Percentiles rank a stretch among this genome's conserved stretches.
phyloP scores from a whole-genome alignment of 768 basidiomycete genomes.

The Tricholoma saponaceum region DNA sequence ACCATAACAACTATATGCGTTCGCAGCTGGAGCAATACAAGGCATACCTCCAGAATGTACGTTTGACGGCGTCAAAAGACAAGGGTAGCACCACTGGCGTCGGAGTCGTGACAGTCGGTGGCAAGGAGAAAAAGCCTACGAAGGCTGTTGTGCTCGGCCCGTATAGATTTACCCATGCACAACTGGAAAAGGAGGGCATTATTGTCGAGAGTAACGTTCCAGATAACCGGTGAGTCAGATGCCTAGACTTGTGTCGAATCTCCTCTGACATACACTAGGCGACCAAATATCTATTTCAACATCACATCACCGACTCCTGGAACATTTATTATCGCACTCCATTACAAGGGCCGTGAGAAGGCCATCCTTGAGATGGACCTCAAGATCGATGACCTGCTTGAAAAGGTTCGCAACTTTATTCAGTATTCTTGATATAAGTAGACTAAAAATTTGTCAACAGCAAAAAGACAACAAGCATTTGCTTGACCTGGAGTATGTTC shows the following conservation, averaged over 20 bases:
- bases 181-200: constrained; percentile 98
- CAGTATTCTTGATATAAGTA: neutral
- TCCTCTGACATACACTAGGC: constrained; percentile 41
- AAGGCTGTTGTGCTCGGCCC: constrained; percentile 90
- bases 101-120: constrained; percentile 92
- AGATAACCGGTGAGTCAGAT: constrained; percentile 76
- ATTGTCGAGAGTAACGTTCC: constrained; percentile 99
- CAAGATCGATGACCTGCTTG: constrained; percentile 95
- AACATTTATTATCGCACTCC: constrained; percentile 97
- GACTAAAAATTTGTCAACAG: constrained; percentile 35
- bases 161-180: constrained; percentile 96
- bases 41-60: constrained; percentile 97
- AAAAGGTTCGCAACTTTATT: constrained; percentile 64
- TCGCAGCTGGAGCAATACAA: constrained; percentile 99
- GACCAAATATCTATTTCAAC: constrained; percentile 98
- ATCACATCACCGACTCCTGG: constrained; percentile 97
- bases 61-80: constrained; percentile 83
- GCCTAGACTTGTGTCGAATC: neutral
- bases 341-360: constrained; percentile 98
- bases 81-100: constrained; percentile 86
- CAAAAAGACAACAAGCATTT: constrained; percentile 99
- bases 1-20: constrained; percentile 97
- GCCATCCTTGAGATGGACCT: constrained; percentile 99
- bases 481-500: constrained; percentile 95
- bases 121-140: constrained; percentile 91